Conservation (phyloP, 371 early-diverging fungal species). For the Mucor lusitanicus region DNA sequence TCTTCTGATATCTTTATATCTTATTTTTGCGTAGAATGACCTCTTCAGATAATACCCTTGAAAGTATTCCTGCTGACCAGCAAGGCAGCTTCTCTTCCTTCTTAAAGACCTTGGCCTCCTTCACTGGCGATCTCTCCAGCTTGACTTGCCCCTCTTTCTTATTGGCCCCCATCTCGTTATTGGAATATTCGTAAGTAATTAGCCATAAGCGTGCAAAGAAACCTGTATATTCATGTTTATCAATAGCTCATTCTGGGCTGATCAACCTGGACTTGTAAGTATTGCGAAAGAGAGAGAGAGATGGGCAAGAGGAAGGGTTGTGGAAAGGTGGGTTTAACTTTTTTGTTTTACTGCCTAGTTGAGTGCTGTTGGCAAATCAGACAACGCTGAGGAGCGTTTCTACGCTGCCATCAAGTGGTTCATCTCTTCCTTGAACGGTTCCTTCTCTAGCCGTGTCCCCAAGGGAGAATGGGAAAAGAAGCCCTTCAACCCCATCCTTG, state of each 20-base stretch:
- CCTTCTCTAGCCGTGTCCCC: slow-evolving; percentile 68
- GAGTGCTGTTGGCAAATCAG: slow-evolving; percentile 58
- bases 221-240: neutral
- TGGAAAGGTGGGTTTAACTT: neutral
- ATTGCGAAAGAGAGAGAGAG: neutral
- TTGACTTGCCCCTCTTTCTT: slow-evolving; percentile 82
- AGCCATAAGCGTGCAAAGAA: neutral
- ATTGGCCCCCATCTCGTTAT: slow-evolving; percentile 71
- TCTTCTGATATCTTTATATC: slow-evolving; percentile 2
- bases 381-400: slow-evolving; percentile 70
- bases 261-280: slow-evolving; percentile 49
- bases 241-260: slow-evolving; percentile 48
- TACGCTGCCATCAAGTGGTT: slow-evolving; percentile 77
- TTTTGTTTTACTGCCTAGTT: slow-evolving; percentile 20
- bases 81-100: slow-evolving; percentile 74
- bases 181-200: slow-evolving; percentile 74
- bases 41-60: slow-evolving; percentile 41
- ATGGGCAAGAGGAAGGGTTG: neutral
- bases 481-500: slow-evolving; percentile 86
- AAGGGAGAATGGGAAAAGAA: slow-evolving; percentile 81
- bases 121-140: slow-evolving; percentile 79
- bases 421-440: slow-evolving; percentile 76
- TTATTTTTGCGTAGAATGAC: slow-evolving; percentile 18
- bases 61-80: slow-evolving; percentile 66
- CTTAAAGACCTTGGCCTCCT: slow-evolving; percentile 70